Base-by-base conservation (phyloP, 176 grass and related monocot species). In the Neostapfia colusana region DNA sequence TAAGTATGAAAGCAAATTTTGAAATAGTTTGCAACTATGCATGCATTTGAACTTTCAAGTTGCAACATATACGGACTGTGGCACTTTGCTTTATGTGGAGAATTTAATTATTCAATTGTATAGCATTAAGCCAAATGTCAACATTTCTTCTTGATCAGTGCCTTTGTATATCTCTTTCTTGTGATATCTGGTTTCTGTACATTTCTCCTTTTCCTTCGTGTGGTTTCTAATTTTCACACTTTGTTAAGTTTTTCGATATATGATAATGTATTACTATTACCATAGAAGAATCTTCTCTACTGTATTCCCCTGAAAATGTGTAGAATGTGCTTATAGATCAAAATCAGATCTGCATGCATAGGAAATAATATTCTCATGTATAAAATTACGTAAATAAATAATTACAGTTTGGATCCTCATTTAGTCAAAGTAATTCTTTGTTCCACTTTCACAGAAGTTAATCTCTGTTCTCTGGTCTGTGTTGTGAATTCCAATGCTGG, bases 391-490 rank as follows among this genome's bases (percentile, higher is more conserved):
- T 16, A 51, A 65, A 34, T 51, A 67, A 74, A 14, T 44, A 87
- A 41, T n/a, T 75, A 36, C 24, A 35, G 34, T 34, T 85, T 67
- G 40, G 10, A 3, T 1, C 15, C 49, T 79, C 20, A 48, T 48
- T 60, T 40, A 28, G 34, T 62, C 17, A 7, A 67, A 27, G 35
- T 56, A 18, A 74, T 10, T n/a, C 2, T 25, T 72, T 67, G 42
- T 21, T 65, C 12, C 39, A 21, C 63, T 31, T n/a, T n/a, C n/a
- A n/a, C n/a, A n/a, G 40, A 8, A 45, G 51, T 41, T 8, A 49
- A 1, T 67, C 31, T 40, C 74, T 80, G 42, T 69, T 76, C 10
- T 40, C 74, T 80, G 42, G 69, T 76, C 10, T 81, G 37, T 6
- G 56, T 71, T 66, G 64, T 82, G 8, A 66, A 64, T 77, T 63